Evolutionary conservation across 2,329 filamentous ascomycete species (phyloP), one percentile per base, ranked within the genome.

Genomic region (Periconia macrospinosa): DNA sequence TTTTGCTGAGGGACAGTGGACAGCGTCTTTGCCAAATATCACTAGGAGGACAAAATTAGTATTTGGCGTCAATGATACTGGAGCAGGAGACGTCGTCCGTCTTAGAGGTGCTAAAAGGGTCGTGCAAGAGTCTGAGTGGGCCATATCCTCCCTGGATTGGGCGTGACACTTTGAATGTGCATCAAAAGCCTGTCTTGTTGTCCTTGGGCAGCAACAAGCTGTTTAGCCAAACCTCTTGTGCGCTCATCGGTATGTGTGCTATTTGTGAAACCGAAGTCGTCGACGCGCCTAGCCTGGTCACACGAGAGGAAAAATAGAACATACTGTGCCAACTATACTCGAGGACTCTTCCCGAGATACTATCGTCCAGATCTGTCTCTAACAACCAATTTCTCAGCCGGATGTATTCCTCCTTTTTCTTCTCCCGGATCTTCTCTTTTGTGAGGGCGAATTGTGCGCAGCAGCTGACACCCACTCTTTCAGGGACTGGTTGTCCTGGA

Each of bases 281-380:
- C 41, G 33, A 37, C 33, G 15, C 33, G n/a, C 33, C 5, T 3
- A 37, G 15, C 33, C 11, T 37, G 33, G 11, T 37, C 33, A 6
- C 11, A 48, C 30, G 14, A 47, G 3, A 47, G 23, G 40, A 45
- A 17, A 33, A 49, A 20, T 10, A n/a, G 52, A 64, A 77, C 73
- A 67, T 76, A 79, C 80, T 83, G 57, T 84, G 82, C 82, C 82
- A 85, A n/a, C 78, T 79, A 66, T 84, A 84, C 60, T 85, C 82
- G 71, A 84, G 75, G 9, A 84, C 76, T 18, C 81, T 68, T 3
- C 82, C 82, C 52, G 78, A 81, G 30, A 82, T 69, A 40, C 74
- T 74, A 67, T 84, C 81, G 1, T 65, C 63, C 43, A 83, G 57
- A 0, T 72, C 60, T 0, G 81, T 83, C 2, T 78, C 63, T 14